A percentile compares a stretch with the other conserved stretches of the same genome.
Conservation (phyloP, 2,329 filamentous ascomycete genomes). For the Colletotrichum incanum region DNA sequence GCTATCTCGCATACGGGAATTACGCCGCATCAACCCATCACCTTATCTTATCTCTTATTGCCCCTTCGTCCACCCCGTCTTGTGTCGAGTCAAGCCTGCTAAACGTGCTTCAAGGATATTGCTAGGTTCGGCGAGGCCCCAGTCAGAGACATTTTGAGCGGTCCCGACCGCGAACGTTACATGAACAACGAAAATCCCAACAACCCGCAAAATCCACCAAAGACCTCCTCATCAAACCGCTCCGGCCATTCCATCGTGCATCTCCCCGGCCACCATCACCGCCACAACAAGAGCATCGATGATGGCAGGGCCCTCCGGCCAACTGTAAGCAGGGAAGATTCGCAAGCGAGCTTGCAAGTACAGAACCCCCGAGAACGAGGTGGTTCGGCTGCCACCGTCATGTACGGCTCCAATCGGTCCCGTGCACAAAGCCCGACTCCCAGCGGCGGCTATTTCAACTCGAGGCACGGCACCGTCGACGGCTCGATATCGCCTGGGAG, state of each 20-base stretch:
- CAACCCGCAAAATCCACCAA: constrained; percentile 66
- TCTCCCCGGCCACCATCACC: constrained; percentile 74
- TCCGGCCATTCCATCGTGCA: constrained; percentile 75
- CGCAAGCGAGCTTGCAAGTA: constrained; percentile 64
- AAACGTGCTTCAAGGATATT: constrained; percentile 71
- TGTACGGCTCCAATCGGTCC: constrained; percentile 63
- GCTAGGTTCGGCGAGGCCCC: constrained; percentile 84
- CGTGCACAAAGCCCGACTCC: constrained; percentile 88
- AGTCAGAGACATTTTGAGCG: constrained; percentile 78
- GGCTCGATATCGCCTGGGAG: constrained; percentile 72
- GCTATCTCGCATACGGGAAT: constrained; percentile 41
- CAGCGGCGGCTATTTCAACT: constrained; percentile 72
- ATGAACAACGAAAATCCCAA: constrained; percentile 60
- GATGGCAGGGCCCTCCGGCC: constrained; percentile 78
- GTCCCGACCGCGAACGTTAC: constrained; percentile 79
- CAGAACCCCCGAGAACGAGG: constrained; percentile 67
- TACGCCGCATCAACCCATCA: constrained; percentile 32
- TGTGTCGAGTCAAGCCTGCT: constrained; percentile 41
- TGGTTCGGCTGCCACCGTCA: constrained; percentile 56
- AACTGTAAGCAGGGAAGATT: constrained; percentile 83
- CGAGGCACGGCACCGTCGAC: constrained; percentile 65
- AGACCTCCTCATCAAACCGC: constrained; percentile 75
- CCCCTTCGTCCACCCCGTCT: constrained; percentile 30
- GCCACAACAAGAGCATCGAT: constrained; percentile 81
- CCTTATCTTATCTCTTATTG: constrained; percentile 43